Conservation (phyloP, 148 eudicot species). For the Fagopyrum tataricum region DNA sequence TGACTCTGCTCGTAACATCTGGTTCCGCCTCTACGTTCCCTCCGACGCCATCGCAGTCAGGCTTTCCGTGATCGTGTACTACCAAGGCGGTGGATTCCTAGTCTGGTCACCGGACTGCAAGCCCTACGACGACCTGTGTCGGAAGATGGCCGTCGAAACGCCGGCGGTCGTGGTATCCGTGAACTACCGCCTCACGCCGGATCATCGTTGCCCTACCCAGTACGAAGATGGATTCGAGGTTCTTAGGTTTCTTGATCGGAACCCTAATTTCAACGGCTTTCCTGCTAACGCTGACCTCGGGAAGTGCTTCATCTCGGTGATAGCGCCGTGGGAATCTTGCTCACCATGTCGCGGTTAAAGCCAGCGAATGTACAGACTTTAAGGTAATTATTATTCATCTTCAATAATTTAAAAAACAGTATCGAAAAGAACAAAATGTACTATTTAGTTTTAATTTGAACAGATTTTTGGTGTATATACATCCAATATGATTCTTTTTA, state of each 20-base stretch:
- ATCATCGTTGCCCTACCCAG: constrained; percentile 26
- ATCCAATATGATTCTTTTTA: too few relatives aligned
- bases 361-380: not conserved
- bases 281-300: constrained; percentile 21
- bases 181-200: constrained; percentile 40
- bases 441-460: too few relatives aligned
- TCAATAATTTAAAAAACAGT: too few relatives aligned
- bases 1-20: constrained; percentile 19
- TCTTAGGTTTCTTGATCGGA: constrained; percentile 24
- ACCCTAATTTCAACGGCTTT: not conserved
- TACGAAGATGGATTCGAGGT: constrained; percentile 32
- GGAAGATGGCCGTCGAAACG: constrained; percentile 18
- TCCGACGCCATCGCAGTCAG: not conserved
- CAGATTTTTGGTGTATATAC: too few relatives aligned
- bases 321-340: constrained; percentile 39
- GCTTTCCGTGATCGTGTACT: constrained; percentile 28
- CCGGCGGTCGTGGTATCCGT: constrained; percentile 27
- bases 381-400: too few relatives aligned
- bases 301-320: constrained; percentile 36
- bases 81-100: constrained; percentile 41
- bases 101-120: constrained; percentile 18
- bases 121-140: constrained; percentile 27
- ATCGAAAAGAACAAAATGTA: too few relatives aligned
- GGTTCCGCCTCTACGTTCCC: constrained; percentile 20
- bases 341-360: constrained; percentile 27